Conservation (phyloP, 768 basidiomycete species). For the Tricholoma flavovirens region DNA sequence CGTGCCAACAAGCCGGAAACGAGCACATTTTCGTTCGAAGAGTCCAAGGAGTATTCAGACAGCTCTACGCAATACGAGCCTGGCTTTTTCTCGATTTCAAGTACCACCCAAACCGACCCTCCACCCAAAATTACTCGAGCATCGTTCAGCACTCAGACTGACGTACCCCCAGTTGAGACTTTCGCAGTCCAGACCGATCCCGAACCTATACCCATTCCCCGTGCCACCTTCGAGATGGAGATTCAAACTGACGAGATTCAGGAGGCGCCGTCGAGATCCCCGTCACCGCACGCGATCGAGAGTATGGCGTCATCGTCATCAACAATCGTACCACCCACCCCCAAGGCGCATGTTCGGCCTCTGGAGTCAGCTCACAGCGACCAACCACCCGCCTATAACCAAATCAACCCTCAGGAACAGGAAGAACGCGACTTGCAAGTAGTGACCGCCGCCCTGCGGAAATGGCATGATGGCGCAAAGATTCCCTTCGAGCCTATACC, state of each 20-base stretch:
- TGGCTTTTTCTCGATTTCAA: slow-evolving; percentile 40
- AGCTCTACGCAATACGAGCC: slow-evolving; percentile 66
- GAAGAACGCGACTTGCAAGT: slow-evolving; percentile 45
- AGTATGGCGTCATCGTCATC: slow-evolving; percentile 69
- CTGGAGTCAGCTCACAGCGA: slow-evolving; percentile 37
- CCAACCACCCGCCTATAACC: slow-evolving; percentile 70
- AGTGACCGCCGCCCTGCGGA: slow-evolving; percentile 54
- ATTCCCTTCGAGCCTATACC: slow-evolving; percentile 36
- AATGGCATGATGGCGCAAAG: slow-evolving; percentile 64
- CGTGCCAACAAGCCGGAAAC: slow-evolving; percentile 48
- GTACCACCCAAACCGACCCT: slow-evolving; percentile 57
- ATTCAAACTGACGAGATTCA: slow-evolving; percentile 56
- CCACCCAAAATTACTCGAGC: slow-evolving; percentile 41
- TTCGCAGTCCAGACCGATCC: slow-evolving; percentile 30
- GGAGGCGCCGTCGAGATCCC: slow-evolving; percentile 34
- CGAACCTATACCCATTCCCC: slow-evolving; percentile 29
- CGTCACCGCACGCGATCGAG: slow-evolving; percentile 47
- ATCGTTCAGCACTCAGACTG: slow-evolving; percentile 56
- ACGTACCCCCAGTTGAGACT: slow-evolving; percentile 25
- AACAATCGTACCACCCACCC: slow-evolving; percentile 66
- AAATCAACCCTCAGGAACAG: slow-evolving; percentile 48
- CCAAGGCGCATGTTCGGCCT: slow-evolving; percentile 38
- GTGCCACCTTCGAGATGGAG: slow-evolving; percentile 47
- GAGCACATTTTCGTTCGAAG: slow-evolving; percentile 42
- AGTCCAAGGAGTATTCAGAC: slow-evolving; percentile 73